phyloP scores from a whole-genome alignment of 805 yeast species.

The Ogataea pilisensis region DNA sequence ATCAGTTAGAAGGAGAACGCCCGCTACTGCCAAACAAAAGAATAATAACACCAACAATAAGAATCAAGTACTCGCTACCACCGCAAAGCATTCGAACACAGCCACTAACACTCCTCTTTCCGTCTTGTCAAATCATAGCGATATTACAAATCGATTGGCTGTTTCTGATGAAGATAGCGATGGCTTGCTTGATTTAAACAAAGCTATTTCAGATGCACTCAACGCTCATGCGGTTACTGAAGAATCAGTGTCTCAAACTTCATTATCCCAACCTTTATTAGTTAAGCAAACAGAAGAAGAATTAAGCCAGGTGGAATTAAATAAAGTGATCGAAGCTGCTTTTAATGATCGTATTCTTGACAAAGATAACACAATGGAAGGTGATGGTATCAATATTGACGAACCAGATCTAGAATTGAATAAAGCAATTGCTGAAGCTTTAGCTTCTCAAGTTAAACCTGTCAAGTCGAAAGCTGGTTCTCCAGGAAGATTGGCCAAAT shows the following conservation, averaged over 20 bases:
- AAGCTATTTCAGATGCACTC: slow-evolving; percentile 13
- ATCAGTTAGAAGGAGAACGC: not conserved
- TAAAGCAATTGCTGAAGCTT: slow-evolving; percentile 26
- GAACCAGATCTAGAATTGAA: slow-evolving; percentile 14
- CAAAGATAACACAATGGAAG: slow-evolving; percentile 3
- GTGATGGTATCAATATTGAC: slow-evolving; percentile 4
- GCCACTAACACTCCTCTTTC: not conserved
- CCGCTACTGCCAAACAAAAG: not conserved
- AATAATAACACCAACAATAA: not conserved
- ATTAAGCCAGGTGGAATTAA: slow-evolving; percentile 19
- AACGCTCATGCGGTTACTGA: slow-evolving; percentile 8
- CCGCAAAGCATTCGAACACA: too few relatives aligned
- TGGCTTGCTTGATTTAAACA: slow-evolving; percentile 7
- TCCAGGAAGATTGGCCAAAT: too few relatives aligned
- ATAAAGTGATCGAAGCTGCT: slow-evolving; percentile 26
- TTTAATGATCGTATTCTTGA: slow-evolving; percentile 8
- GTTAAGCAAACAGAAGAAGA: slow-evolving; percentile 11
- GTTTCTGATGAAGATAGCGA: not conserved
- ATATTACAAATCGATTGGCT: not conserved
- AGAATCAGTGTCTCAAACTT: not conserved
- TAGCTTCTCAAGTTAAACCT: too few relatives aligned
- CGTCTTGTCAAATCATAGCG: too few relatives aligned
- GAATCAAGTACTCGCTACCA: too few relatives aligned
- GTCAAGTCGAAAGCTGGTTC: slow-evolving; percentile 1
- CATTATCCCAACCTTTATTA: not conserved